Percentiles rank a stretch among this genome's conserved stretches.
Evolutionary conservation across 345 rosid genomes (phyloP).

Genomic region (Gossypium anomalum): DNA sequence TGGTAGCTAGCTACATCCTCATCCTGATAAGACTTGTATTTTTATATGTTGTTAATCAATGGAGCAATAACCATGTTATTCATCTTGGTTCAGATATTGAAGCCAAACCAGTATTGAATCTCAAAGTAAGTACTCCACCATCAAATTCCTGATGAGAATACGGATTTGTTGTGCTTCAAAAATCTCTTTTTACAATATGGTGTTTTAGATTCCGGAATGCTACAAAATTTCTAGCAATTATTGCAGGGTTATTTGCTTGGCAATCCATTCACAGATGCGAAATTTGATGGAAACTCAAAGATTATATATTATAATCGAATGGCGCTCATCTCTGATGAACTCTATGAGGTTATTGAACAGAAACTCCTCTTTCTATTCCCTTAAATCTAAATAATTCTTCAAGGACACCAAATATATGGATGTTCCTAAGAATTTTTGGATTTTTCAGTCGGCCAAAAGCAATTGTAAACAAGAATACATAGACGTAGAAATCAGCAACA

Average conservation of each 20-base stretch:
- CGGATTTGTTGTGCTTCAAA: neutral
- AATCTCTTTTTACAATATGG: neutral
- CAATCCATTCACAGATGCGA: slow-evolving; percentile 29
- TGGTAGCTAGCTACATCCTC: neutral
- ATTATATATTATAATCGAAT: slow-evolving; percentile 39
- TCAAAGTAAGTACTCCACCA: slow-evolving; percentile 28
- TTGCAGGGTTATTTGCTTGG: slow-evolving; percentile 50
- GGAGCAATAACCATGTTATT: neutral
- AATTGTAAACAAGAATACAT: slow-evolving; percentile 29
- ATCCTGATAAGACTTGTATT: neutral
- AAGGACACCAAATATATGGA: neutral
- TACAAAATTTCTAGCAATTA: neutral
- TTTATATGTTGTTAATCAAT: neutral
- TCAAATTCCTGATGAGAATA: neutral
- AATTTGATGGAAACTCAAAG: slow-evolving; percentile 27
- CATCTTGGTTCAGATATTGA: slow-evolving; percentile 17
- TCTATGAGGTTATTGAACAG: slow-evolving; percentile 37
- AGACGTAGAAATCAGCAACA: neutral
- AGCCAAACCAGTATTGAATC: slow-evolving; percentile 27
- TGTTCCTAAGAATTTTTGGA: neutral
- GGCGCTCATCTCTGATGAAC: slow-evolving; percentile 54
- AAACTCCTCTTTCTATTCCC: neutral
- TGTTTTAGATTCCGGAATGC: neutral
- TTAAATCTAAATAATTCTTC: neutral
- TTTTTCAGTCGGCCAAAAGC: slow-evolving; percentile 25